phyloP scores from a whole-genome alignment of 345 rosid genomes.

The Erysimum cheiranthoides region DNA sequence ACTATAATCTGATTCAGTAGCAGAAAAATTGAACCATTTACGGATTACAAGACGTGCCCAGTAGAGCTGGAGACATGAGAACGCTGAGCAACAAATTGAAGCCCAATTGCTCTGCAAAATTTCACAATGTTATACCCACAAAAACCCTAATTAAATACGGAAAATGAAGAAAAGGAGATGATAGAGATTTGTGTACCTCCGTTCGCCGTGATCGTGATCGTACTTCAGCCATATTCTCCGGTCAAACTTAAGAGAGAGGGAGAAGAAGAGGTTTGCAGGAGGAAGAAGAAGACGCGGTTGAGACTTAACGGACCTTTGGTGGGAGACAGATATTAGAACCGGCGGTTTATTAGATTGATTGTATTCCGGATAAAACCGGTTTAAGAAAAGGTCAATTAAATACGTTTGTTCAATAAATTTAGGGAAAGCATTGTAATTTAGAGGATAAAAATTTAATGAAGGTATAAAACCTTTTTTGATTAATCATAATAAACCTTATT shows the following conservation, averaged over 20 bases:
- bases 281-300: constrained; percentile 26
- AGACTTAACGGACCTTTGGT: constrained; percentile 36
- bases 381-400: neutral
- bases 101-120: constrained; percentile 69
- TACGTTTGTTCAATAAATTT: too few relatives aligned
- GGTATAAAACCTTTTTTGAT: too few relatives aligned
- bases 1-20: constrained; percentile 73
- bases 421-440: too few relatives aligned
- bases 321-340: constrained; percentile 24
- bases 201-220: constrained; percentile 29
- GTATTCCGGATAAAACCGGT: neutral
- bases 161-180: neutral
- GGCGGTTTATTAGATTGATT: neutral
- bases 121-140: neutral
- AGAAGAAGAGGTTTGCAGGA: neutral
- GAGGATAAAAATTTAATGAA: too few relatives aligned
- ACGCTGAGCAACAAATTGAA: constrained; percentile 84
- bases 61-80: constrained; percentile 76
- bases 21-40: constrained; percentile 73
- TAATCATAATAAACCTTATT: too few relatives aligned
- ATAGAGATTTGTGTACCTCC: constrained; percentile 5
- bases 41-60: constrained; percentile 80
- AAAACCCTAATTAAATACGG: neutral
- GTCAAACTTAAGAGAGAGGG: neutral
- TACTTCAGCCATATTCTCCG: constrained; percentile 30